phyloP scores from a whole-genome alignment of 345 rosid species.

The Populus tremula region DNA sequence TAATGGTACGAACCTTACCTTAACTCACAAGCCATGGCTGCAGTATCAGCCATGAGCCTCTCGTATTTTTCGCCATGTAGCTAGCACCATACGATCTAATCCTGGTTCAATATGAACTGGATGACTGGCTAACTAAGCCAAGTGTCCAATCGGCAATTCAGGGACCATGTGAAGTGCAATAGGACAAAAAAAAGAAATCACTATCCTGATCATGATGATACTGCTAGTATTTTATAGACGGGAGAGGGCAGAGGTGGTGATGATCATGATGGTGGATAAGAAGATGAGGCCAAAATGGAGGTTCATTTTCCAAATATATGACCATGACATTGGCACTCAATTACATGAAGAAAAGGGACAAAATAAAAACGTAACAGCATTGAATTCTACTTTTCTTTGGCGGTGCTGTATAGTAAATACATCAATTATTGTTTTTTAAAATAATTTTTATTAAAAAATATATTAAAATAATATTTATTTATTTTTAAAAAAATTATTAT shows the following conservation, averaged over 20 bases:
- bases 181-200: conserved; percentile 19
- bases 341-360: conserved; percentile 32
- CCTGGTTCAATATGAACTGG: background rate
- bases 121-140: conserved; percentile 8
- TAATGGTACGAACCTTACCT: background rate
- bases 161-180: conserved; percentile 34
- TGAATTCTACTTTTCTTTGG: conserved; percentile 23
- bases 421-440: no score
- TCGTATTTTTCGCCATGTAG: background rate
- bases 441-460: no score
- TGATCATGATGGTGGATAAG: conserved; percentile 9
- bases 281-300: conserved; percentile 35
- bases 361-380: conserved; percentile 38
- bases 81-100: background rate
- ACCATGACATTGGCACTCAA: conserved; percentile 37
- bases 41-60: background rate
- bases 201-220: conserved; percentile 13
- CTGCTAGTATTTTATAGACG: conserved; percentile 13
- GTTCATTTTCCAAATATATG: conserved; percentile 31
- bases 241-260: conserved; percentile 18
- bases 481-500: no score
- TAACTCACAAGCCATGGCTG: background rate
- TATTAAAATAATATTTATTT: no score
- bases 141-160: conserved; percentile 16
- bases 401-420: no score